These are phyloP conservation scores for Malbranchea zuffiana DNA, from an alignment of 2,329 filamentous ascomycete species.

Conservation along the genomic window DNA sequence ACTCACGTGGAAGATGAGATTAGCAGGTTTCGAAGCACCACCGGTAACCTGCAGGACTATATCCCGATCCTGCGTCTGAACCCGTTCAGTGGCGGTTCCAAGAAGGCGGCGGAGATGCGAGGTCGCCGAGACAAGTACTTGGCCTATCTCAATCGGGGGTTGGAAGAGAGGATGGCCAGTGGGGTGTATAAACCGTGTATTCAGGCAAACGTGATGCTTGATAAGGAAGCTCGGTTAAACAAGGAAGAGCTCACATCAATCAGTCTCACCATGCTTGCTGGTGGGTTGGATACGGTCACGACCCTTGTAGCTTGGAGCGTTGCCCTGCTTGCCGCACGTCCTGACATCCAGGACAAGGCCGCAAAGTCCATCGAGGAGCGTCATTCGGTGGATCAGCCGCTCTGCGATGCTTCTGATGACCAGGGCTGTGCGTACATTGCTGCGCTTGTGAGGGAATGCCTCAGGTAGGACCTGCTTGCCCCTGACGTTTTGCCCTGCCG, in stretches of 20 bases:
- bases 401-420: constrained; percentile 52
- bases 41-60: constrained; percentile 52
- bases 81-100: constrained; percentile 49
- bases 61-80: constrained; percentile 50
- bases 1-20: constrained; percentile 53
- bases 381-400: constrained; percentile 42
- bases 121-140: constrained; percentile 51
- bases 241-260: constrained; percentile 54
- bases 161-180: constrained; percentile 51
- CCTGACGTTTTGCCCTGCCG: background rate
- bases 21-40: constrained; percentile 49
- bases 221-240: constrained; percentile 52
- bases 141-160: constrained; percentile 44
- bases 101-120: constrained; percentile 50
- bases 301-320: constrained; percentile 57
- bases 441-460: constrained; percentile 52
- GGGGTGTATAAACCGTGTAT: constrained; percentile 55
- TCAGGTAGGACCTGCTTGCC: constrained; percentile 33
- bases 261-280: constrained; percentile 57
- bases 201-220: constrained; percentile 54
- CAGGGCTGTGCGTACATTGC: constrained; percentile 53
- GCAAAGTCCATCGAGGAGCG: constrained; percentile 45
- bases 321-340: constrained; percentile 47
- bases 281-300: constrained; percentile 56
- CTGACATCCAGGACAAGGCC: constrained; percentile 53